Base-by-base conservation (phyloP, 2,329 filamentous ascomycete species). In the Colletotrichum destructivum region DNA sequence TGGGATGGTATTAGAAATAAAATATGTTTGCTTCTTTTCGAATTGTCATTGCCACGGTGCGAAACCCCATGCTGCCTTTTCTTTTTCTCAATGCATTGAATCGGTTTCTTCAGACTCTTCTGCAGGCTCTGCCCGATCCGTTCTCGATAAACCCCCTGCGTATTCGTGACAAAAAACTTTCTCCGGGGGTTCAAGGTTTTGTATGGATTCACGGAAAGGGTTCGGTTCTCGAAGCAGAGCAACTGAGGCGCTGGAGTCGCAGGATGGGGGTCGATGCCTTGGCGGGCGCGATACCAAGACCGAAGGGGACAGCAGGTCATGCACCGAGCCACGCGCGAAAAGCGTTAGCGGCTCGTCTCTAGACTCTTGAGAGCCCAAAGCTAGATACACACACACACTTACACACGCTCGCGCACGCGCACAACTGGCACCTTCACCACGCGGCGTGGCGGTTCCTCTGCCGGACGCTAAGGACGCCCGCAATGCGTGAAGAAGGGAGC, bases 371-470 rank as follows among this genome's bases (percentile, higher is more conserved):
- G 59, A 62, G 44, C 44, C 21, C 26, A 44, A 46, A 23, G 38
- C 26, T 26, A n/a, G 46, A 21, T 18, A 47, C n/a, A 47, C 46
- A 16, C 12, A 11, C 13, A 13, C 47, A 52, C 13, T 26, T 16
- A 31, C 7, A 54, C 51, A 18, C 4, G 12, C 6, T 15, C 18
- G n/a, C 8, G 15, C 51, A 52, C 26, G 18, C 51, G 18, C 4
- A 35, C 44, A 44, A 49, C 59, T 51, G 60, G 31, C 47, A 62
- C 35, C 60, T 51, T 44, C 60, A 54, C 60, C 47, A 54, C 47
- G 60, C 60, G 60, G 60, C 35, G 21, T 54, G 60, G 60, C 60
- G 60, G 60, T 40, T 44, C 31, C 31, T 40, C 60, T 35, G 47
- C 60, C 47, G 47, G 60, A 26, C 21, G 13, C 60, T 52, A 42